Conservation (phyloP, 2,329 filamentous ascomycete species). For the Penicillium sp. region DNA sequence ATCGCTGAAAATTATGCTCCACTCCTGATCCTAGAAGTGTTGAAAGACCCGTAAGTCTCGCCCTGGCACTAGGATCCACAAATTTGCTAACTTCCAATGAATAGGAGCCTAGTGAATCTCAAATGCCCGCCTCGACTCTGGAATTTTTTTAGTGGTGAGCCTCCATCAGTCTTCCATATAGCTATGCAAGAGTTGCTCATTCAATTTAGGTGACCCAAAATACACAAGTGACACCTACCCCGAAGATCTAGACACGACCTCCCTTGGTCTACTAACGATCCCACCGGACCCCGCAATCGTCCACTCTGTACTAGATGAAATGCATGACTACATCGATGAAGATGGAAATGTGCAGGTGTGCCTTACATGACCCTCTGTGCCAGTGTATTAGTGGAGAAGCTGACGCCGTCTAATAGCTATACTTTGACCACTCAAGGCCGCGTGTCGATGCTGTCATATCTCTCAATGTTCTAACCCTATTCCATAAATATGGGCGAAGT, state of each 20-base stretch:
- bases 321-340: neutral
- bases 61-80: too few relatives aligned
- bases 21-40: neutral
- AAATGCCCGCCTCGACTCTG: neutral
- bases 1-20: neutral
- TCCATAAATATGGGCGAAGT: neutral
- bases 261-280: neutral
- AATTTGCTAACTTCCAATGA: too few relatives aligned
- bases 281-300: neutral
- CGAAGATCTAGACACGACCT: neutral
- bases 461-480: neutral
- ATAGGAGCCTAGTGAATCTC: neutral
- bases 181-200: too few relatives aligned
- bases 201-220: neutral
- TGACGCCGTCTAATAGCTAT: neutral
- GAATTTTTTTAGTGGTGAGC: neutral
- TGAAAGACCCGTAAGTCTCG: neutral
- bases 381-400: neutral
- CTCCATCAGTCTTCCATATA: too few relatives aligned
- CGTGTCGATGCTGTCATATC: neutral
- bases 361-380: neutral
- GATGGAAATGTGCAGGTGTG: neutral
- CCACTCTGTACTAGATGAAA: neutral
- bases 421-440: neutral
- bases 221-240: neutral